Evolutionary conservation across 805 yeast species (phyloP).

Genomic region (Myxozyma udenii): DNA sequence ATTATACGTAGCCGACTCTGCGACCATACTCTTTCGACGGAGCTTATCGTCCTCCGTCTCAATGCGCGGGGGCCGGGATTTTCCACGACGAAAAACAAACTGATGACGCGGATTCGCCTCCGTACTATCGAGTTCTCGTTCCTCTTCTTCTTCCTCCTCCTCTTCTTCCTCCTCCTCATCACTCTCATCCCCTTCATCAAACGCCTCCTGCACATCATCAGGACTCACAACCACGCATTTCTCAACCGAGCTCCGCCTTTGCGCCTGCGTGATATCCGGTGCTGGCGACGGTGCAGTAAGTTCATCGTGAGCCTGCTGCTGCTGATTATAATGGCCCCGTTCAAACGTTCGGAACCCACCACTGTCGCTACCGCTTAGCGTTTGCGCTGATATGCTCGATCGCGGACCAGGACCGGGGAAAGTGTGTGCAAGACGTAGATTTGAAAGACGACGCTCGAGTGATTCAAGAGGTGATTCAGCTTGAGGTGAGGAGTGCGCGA

Average conservation of each 20-base stretch:
- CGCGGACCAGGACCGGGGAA: not conserved
- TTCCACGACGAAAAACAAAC: not conserved
- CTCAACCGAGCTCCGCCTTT: constrained; percentile 2
- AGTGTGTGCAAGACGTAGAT: not conserved
- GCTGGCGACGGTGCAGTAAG: not conserved
- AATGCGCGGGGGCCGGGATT: not conserved
- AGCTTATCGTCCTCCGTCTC: constrained; percentile 19
- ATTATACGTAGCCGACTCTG: not conserved
- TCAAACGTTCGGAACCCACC: not conserved
- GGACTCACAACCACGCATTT: not conserved
- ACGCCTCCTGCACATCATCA: not conserved
- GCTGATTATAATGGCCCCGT: not conserved
- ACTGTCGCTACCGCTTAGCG: too few relatives aligned
- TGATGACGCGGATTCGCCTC: not conserved
- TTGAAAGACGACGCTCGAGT: not conserved
- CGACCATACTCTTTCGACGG: constrained; percentile 11
- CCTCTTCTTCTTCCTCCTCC: constrained; percentile 1
- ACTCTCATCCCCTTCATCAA: not conserved
- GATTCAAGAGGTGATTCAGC: not conserved
- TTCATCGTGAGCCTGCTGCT: not conserved
- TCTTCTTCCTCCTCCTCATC: not conserved
- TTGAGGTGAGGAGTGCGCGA: not conserved
- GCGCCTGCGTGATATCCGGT: not conserved
- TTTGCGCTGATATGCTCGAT: not conserved
- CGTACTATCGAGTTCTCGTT: constrained; percentile 5